Conservation (phyloP, 805 yeast genomes). For the Clavispora carvajalis region DNA sequence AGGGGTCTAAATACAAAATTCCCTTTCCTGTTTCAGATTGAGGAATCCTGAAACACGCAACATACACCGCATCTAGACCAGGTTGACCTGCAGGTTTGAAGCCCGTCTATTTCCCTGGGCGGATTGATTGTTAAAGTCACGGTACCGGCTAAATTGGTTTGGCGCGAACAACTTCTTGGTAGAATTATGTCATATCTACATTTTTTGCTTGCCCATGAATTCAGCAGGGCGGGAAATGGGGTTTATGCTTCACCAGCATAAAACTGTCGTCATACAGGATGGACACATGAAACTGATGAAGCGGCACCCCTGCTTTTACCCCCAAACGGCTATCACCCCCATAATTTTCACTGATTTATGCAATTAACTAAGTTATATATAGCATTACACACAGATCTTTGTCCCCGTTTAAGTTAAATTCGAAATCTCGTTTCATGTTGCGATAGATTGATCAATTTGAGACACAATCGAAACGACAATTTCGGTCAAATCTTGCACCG, state of each 20-base stretch:
- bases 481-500: too few species aligned
- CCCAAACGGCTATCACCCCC: too few species aligned
- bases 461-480: too few species aligned
- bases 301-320: background rate
- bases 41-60: constrained; percentile 12
- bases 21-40: constrained; percentile 11
- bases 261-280: too few species aligned
- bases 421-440: background rate
- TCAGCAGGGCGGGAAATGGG: too few species aligned
- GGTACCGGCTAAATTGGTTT: background rate
- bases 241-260: background rate
- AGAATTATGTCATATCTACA: too few species aligned
- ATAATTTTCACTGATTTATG: too few species aligned
- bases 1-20: constrained; percentile 9
- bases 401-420: background rate
- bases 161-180: too few species aligned
- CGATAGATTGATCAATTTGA: background rate
- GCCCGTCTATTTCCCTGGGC: background rate
- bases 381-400: background rate
- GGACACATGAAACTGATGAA: background rate
- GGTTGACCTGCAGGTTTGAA: background rate
- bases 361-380: background rate
- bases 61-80: constrained; percentile 6
- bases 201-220: too few species aligned
- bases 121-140: background rate